These are phyloP conservation scores for Elaeis oleifera DNA, from an alignment of 202 grass and related monocot genomes.

Conservation along the genomic window DNA sequence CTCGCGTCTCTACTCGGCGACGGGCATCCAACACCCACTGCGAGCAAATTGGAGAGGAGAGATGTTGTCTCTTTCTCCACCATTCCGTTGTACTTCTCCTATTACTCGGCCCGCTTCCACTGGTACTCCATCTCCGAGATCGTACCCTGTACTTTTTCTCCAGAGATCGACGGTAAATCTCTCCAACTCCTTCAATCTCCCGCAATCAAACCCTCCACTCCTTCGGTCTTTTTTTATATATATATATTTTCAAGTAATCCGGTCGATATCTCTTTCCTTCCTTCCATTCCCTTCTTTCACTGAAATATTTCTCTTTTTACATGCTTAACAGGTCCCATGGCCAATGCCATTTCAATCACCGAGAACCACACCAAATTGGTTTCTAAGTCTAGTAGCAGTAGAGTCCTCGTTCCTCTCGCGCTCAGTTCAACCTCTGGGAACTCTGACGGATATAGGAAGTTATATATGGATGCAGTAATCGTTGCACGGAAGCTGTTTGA, in stretches of 20 bases:
- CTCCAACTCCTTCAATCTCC: neutral
- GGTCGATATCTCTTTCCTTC: neutral
- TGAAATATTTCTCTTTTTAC: neutral
- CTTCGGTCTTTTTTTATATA: neutral
- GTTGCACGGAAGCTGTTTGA: conserved; percentile 7
- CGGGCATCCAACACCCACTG: too few relatives aligned
- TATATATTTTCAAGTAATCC: too few relatives aligned
- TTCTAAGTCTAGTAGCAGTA: neutral
- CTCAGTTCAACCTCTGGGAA: neutral
- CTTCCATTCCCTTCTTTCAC: neutral
- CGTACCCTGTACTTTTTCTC: neutral
- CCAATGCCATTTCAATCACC: neutral
- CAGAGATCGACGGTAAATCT: conserved; percentile 2
- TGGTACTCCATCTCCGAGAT: neutral
- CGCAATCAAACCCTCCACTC: too few relatives aligned
- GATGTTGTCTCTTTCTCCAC: conserved; percentile 7
- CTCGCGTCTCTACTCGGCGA: too few relatives aligned
- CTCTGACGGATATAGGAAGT: neutral
- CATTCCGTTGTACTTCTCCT: neutral
- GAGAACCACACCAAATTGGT: neutral
- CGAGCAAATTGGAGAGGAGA: neutral
- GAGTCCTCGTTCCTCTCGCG: neutral
- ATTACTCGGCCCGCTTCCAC: neutral
- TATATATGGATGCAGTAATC: neutral
- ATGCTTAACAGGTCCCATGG: neutral